Evolutionary conservation across 805 yeast genomes (phyloP).

Genomic region (Metschnikowia colocasiae): DNA sequence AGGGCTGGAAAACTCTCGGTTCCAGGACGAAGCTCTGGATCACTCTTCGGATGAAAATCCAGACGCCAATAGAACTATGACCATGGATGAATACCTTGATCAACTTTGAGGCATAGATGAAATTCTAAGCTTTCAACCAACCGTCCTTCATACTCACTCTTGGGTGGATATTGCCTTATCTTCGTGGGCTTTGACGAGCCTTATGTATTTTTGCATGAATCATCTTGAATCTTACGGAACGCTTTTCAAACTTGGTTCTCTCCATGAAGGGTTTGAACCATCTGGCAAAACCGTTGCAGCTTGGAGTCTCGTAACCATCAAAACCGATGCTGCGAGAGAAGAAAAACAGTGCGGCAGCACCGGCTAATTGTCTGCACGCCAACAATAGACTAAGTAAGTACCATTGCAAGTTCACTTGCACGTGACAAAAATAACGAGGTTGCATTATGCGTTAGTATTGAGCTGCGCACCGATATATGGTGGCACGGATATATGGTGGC

Average conservation of each 20-base stretch:
- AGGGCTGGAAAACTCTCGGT: background rate
- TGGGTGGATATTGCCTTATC: too few relatives aligned
- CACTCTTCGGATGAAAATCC: conserved; percentile 1
- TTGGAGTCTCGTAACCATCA: background rate
- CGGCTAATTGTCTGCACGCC: conserved; percentile 2
- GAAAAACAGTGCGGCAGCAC: background rate
- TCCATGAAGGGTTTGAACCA: background rate
- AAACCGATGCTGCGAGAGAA: conserved; percentile 4
- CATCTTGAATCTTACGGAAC: too few relatives aligned
- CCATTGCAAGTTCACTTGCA: background rate
- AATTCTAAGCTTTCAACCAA: too few relatives aligned
- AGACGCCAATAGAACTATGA: conserved; percentile 17
- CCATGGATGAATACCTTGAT: conserved; percentile 19
- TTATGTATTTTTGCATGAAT: too few relatives aligned
- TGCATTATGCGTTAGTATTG: background rate
- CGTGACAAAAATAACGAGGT: background rate
- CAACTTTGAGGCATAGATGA: background rate
- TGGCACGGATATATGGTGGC: background rate
- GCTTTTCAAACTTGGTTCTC: too few relatives aligned
- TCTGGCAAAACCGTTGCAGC: background rate
- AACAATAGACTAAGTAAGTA: background rate
- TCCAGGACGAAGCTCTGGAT: background rate
- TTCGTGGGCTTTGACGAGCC: too few relatives aligned
- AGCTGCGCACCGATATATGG: background rate
- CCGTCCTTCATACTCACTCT: too few relatives aligned